Percentiles rank a stretch among this genome's conserved stretches.
These are phyloP conservation scores for Detonula confervacea DNA, from an alignment of 352 stramenopile genomes.

Conservation along the genomic window DNA sequence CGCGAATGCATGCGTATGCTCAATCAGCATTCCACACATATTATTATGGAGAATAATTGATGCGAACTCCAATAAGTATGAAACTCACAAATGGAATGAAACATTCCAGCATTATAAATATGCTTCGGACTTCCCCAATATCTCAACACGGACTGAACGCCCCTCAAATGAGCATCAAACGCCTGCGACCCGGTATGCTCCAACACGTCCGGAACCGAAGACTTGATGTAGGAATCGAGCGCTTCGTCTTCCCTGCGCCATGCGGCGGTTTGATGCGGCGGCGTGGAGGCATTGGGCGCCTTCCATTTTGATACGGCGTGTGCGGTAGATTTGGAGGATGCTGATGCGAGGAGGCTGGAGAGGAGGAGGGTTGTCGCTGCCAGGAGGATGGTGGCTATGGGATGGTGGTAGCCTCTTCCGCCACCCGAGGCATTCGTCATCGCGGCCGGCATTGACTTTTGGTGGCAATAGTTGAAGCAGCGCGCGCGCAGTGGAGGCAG, in stretches of 20 bases:
- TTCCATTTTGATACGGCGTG: constrained; percentile 40
- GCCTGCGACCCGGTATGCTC: constrained; percentile 72
- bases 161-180: constrained; percentile 83
- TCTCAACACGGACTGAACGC: constrained; percentile 77
- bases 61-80: not conserved
- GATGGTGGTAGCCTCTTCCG: too few relatives aligned
- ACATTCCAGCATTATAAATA: constrained; percentile 78
- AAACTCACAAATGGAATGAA: constrained; percentile 82
- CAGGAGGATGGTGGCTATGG: not conserved
- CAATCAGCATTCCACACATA: too few relatives aligned
- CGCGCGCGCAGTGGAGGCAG: too few relatives aligned
- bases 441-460: too few relatives aligned
- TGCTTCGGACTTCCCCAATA: constrained; percentile 69
- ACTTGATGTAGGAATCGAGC: constrained; percentile 63
- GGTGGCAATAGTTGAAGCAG: too few relatives aligned
- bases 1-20: too few relatives aligned
- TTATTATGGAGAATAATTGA: too few relatives aligned
- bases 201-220: constrained; percentile 67
- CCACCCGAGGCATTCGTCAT: too few relatives aligned
- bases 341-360: not conserved
- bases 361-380: not conserved
- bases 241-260: constrained; percentile 55
- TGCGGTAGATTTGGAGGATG: not conserved
- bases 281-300: constrained; percentile 51
- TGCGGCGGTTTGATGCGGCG: constrained; percentile 21